Percentiles rank a stretch among this genome's conserved stretches.
These are phyloP conservation scores for Xylariales sp. DNA, from an alignment of 2,329 filamentous ascomycete species.

Conservation along the genomic window DNA sequence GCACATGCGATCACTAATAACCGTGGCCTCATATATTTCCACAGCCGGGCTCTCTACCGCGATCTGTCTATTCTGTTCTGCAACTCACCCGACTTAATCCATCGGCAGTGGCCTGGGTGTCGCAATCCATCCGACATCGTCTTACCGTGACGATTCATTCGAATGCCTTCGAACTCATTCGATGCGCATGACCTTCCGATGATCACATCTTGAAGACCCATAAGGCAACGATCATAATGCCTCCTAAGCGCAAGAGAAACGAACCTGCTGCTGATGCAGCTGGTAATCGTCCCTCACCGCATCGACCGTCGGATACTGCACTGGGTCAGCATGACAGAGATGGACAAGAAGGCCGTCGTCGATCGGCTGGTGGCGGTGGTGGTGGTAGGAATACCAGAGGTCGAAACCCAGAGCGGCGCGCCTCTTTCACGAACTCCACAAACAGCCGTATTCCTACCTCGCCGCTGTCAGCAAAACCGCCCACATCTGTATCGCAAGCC, in stretches of 20 bases:
- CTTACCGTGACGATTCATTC: no score
- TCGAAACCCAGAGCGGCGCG: slow-evolving; percentile 42
- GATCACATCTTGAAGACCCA: slow-evolving; percentile 14
- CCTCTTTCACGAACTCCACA: slow-evolving; percentile 31
- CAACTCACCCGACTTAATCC: no score
- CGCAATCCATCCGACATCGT: no score
- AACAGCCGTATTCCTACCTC: slow-evolving; percentile 23
- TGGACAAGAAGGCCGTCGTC: slow-evolving; percentile 34
- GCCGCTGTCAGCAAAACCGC: slow-evolving; percentile 27
- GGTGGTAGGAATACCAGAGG: slow-evolving; percentile 41
- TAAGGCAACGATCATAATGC: slow-evolving; percentile 34
- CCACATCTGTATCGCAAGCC: slow-evolving; percentile 32
- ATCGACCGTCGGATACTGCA: slow-evolving; percentile 53
- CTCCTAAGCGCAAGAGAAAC: slow-evolving; percentile 56
- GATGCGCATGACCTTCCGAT: no score
- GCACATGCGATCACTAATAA: no score
- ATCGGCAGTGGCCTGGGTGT: no score
- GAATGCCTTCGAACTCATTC: slow-evolving; percentile 10
- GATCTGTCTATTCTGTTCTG: no score
- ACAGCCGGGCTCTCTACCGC: no score
- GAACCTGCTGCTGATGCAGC: slow-evolving; percentile 44
- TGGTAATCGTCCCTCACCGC: slow-evolving; percentile 53
- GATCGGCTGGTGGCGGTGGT: slow-evolving; percentile 39
- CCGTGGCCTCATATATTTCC: no score
- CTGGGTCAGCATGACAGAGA: slow-evolving; percentile 56